These are phyloP conservation scores for Aspergillus japonicus DNA, from an alignment of 2,329 filamentous ascomycete species.

Conservation along the genomic window DNA sequence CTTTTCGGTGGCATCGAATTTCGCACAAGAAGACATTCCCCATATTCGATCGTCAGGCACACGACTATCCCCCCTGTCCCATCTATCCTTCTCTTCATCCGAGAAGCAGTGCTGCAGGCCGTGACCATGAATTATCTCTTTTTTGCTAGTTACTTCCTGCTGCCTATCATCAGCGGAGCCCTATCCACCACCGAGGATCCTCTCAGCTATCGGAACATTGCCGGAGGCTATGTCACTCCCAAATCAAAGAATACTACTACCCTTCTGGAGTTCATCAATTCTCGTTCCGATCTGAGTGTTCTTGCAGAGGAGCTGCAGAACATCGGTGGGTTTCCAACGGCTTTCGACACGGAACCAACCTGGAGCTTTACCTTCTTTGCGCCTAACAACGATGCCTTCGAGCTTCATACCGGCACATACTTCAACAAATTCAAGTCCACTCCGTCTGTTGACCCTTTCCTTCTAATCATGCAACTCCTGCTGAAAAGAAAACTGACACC, in stretches of 20 bases:
- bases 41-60: no score
- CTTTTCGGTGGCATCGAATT: no score
- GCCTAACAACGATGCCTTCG: conserved; percentile 30
- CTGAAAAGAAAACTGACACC: neutral
- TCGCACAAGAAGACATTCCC: no score
- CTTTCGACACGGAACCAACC: conserved; percentile 26
- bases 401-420: conserved; percentile 27
- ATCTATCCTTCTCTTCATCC: no score
- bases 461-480: no score
- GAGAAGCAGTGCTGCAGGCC: no score
- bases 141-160: no score
- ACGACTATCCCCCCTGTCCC: no score
- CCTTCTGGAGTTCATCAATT: neutral
- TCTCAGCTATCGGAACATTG: neutral
- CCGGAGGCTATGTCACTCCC: neutral
- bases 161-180: no score
- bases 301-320: neutral
- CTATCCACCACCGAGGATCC: neutral
- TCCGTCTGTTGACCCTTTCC: neutral
- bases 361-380: conserved; percentile 36
- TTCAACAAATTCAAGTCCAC: conserved; percentile 7
- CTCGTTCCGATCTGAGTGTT: neutral
- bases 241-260: neutral
- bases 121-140: no score
- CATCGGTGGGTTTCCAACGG: conserved; percentile 26